These are phyloP conservation scores for Chalciporus chontae DNA, from an alignment of 768 basidiomycete genomes.

Conservation along the genomic window DNA sequence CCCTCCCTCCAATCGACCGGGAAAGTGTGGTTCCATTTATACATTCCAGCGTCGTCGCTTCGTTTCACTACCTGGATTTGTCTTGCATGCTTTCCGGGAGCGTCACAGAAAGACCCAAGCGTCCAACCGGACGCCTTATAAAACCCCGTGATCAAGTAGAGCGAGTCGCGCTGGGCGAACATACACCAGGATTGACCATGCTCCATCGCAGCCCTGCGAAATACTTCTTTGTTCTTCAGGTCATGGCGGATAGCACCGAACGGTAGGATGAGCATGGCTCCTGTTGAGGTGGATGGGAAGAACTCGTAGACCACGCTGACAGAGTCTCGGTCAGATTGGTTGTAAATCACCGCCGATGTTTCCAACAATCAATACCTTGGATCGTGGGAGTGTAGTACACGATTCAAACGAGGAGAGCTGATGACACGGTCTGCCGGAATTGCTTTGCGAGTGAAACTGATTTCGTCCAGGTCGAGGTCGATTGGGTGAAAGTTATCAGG, in stretches of 20 bases:
- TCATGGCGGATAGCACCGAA: too few species aligned
- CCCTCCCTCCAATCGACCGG: too few species aligned
- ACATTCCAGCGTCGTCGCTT: too few species aligned
- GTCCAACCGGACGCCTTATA: constrained; percentile 4
- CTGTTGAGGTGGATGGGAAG: neutral
- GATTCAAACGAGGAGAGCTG: neutral
- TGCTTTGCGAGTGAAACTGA: neutral
- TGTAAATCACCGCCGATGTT: too few species aligned
- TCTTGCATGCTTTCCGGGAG: neutral
- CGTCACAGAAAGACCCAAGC: constrained; percentile 13
- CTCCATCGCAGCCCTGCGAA: too few species aligned
- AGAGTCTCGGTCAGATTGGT: too few species aligned
- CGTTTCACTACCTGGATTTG: too few species aligned
- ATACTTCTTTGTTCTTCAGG: neutral
- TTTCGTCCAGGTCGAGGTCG: neutral
- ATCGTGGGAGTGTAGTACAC: too few species aligned
- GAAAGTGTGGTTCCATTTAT: neutral
- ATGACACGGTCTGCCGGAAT: neutral
- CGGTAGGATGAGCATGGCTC: too few species aligned
- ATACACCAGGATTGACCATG: too few species aligned
- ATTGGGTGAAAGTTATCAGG: constrained; percentile 24
- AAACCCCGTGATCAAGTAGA: neutral
- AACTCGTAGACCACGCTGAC: neutral
- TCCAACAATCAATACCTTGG: too few species aligned
- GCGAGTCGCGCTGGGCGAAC: too few species aligned